Evolutionary conservation across 805 yeast genomes (phyloP), one percentile per base, ranked within the genome.

Genomic region (Candida rishiriensis): DNA sequence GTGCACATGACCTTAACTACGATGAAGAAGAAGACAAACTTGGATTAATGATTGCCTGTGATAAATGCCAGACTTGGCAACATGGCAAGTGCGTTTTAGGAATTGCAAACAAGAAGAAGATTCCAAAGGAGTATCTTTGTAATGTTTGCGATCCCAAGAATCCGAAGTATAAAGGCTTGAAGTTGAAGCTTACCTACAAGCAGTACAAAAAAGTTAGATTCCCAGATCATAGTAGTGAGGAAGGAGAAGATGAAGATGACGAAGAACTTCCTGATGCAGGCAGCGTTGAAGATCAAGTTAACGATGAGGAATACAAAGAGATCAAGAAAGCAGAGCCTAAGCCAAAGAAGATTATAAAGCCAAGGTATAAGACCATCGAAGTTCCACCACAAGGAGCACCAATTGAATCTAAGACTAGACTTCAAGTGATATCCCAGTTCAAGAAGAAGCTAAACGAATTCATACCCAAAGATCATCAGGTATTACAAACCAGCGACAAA

Each of bases 11-110:
- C 44, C 71, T 64, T 14, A 81, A 78, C 49, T 81, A 78, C 56
- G 69, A 81, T 53, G 84, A 74, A 48, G 81, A 72, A 0, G 72
- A 70, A 3, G 86, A 80, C 48, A 60, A 61, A 1, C 61, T 69
- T 10, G 80, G 85, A 12, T 69, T 68, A 11, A 81, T 82, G 85
- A 73, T 83, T 26, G 79, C 79, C 54, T 84, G 90, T 62, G 87
- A 80, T 26, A 52, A 63, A 8, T 84, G 90, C 57, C 61, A 71
- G 37, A 76, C 88, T 2, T 84, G 89, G 89, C 89, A 84, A 57
- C 90, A 84, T 56, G 74, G 76, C 29, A 64, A 57, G 43, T 84
- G 90, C 60, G 70, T 82, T 76, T 73, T 82, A 21, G 79, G 72
- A 37, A 58, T 66, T 9, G 61, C 65, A 10, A 54, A 54, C n/a